Evolutionary conservation across 2,329 filamentous ascomycete genomes (phyloP).

Genomic region (Cordyceps cateniannulata): DNA sequence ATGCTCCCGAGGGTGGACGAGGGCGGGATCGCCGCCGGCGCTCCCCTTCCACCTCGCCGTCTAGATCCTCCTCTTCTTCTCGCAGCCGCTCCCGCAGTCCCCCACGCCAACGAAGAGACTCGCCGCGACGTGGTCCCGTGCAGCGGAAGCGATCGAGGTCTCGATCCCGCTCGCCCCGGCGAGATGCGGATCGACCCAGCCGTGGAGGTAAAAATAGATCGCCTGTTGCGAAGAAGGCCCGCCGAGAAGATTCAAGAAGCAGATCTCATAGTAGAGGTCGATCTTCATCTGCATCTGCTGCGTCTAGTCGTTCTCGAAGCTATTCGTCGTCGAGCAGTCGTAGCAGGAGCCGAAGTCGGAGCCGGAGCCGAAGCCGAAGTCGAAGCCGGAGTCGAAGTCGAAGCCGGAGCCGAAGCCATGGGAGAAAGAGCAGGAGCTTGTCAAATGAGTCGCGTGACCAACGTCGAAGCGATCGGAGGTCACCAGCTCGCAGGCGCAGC

Average conservation of each 20-base stretch:
- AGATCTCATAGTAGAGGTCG: slow-evolving; percentile 37
- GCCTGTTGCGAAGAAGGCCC: slow-evolving; percentile 42
- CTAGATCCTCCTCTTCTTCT: slow-evolving; percentile 26
- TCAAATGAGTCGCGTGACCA: neutral
- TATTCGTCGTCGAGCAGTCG: slow-evolving; percentile 32
- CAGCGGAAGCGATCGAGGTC: slow-evolving; percentile 36
- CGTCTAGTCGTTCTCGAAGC: slow-evolving; percentile 33
- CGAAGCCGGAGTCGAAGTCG: slow-evolving; percentile 18
- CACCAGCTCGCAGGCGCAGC: slow-evolving; percentile 36
- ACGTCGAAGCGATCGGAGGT: slow-evolving; percentile 22
- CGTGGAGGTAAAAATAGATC: slow-evolving; percentile 26
- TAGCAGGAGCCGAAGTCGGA: slow-evolving; percentile 22
- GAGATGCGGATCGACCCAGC: slow-evolving; percentile 22
- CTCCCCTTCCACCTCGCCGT: slow-evolving; percentile 29
- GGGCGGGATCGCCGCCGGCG: slow-evolving; percentile 25
- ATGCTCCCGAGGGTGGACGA: slow-evolving; percentile 33
- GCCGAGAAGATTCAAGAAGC: slow-evolving; percentile 43
- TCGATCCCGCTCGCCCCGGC: slow-evolving; percentile 18
- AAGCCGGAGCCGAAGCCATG: slow-evolving; percentile 14
- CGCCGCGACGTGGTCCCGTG: slow-evolving; percentile 25
- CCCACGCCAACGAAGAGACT: slow-evolving; percentile 28
- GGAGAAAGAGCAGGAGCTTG: slow-evolving; percentile 5
- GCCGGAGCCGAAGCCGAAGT: slow-evolving; percentile 23
- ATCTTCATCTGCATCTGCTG: slow-evolving; percentile 27
- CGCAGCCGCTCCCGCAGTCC: slow-evolving; percentile 26